Evolutionary conservation across 208 protist species (phyloP), one percentile per base, ranked within the genome.

Genomic region (Borovskyia barvae): DNA sequence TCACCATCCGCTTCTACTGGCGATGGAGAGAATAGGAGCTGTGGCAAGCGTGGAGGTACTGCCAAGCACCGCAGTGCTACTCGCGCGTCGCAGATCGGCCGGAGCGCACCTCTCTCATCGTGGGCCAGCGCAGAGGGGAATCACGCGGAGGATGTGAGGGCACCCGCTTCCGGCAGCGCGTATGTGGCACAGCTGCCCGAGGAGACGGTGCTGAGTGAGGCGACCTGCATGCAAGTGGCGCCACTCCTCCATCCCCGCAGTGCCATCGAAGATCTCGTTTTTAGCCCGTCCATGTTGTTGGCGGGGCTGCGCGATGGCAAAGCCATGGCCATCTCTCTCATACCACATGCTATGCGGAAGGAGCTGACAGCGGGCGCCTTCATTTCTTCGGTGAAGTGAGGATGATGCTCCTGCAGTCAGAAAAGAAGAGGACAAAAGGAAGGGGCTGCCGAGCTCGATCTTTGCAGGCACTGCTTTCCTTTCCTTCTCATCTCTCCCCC

Each of bases 271-370:
- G 77, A 83, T 49, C 48, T 96, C 19, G 46, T 61, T 9, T 92
- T 93, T 59, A 77, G 76, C n/a, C 90, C 90, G 15, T 92, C 84
- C 7, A 82, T 87, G 66, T 66, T 96, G 54, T 75, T 96, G 5
- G 84, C 80, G 3, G 87, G 80, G 12, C 70, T 96, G 32, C 49
- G 41, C 14, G 86, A 93, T 48, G 90, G 90, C 0, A 87, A 77
- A 63, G 70, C 91, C 42, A 77, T 92, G 33, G 90, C 83, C n/a
- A 66, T 60, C 3, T 52, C 75, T 8, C 72, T 95, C 49, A 72
- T 91, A 8, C 57, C 83, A 0, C 64, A 77, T 15, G 70, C 59
- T n/a, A 66, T 70, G 22, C 66, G 75, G 7, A 58, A 63, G 12
- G 42, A 47, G 6, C 51, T 79, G 40, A 79, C 77, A 3, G 41